These are phyloP conservation scores for Saraca asoca DNA, from an alignment of 331 rosid species.

Conservation along the genomic window DNA sequence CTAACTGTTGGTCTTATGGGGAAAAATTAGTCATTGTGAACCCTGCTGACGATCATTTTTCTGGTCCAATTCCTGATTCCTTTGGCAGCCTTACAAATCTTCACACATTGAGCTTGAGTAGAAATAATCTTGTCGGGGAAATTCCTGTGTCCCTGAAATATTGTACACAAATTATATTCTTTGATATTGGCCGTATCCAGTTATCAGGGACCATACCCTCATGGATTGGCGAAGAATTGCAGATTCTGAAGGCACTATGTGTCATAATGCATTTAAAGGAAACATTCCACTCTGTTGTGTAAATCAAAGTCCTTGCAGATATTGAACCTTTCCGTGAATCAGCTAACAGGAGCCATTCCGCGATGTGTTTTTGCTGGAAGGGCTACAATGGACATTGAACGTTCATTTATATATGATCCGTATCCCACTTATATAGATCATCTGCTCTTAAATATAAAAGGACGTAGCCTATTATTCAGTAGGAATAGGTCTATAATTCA, in stretches of 20 bases:
- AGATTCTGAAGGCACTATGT: background rate
- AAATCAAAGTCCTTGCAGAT: background rate
- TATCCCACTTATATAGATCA: background rate
- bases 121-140: background rate
- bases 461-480: too few species aligned
- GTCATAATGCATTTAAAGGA: background rate
- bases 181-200: background rate
- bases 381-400: background rate
- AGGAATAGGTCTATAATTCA: background rate
- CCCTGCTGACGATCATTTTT: background rate
- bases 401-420: background rate
- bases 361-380: slow-evolving; percentile 24
- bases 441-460: too few species aligned
- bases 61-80: slow-evolving; percentile 25
- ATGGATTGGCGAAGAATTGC: slow-evolving; percentile 27
- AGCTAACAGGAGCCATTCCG: slow-evolving; percentile 14
- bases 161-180: background rate
- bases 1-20: slow-evolving; percentile 21
- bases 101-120: background rate
- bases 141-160: background rate
- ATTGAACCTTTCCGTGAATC: background rate
- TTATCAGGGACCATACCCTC: slow-evolving; percentile 20
- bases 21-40: background rate
- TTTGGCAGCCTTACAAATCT: background rate
- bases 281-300: slow-evolving; percentile 18